Percentiles rank a stretch among this genome's conserved stretches.
Evolutionary conservation across 495 filamentous ascomycete species (phyloP).

Genomic region (Lineolata rhizophorae): DNA sequence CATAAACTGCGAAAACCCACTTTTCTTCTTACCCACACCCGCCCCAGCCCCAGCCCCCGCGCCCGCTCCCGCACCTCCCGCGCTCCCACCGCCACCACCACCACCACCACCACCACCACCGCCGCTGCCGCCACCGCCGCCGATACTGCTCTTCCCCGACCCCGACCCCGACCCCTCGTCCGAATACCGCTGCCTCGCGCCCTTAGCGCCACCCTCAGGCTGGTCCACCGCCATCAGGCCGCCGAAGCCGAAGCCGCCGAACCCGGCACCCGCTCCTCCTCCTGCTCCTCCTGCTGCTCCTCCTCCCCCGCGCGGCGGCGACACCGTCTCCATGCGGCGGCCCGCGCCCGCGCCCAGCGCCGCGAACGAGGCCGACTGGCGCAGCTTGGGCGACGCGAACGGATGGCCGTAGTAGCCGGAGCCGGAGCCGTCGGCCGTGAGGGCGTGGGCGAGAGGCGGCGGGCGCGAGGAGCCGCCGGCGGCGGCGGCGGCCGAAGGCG

Average conservation of each 20-base stretch:
- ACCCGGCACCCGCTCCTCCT: too few species aligned
- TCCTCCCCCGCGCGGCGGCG: constrained; percentile 24
- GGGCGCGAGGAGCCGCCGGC: constrained; percentile 2
- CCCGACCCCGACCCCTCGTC: too few species aligned
- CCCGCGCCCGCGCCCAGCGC: constrained; percentile 31
- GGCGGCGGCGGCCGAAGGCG: too few species aligned
- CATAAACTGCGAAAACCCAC: constrained; percentile 86
- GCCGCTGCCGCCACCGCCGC: too few species aligned
- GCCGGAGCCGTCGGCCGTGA: constrained; percentile 5
- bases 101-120: too few species aligned
- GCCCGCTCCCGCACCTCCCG: too few species aligned
- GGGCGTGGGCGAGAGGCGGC: constrained; percentile 2
- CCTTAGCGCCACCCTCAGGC: constrained; percentile 24
- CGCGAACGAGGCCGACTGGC: constrained; percentile 67
- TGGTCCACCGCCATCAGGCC: too few species aligned
- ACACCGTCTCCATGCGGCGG: constrained; percentile 31
- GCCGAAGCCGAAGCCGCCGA: too few species aligned
- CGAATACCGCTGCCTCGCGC: constrained; percentile 53
- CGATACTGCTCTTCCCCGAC: too few species aligned
- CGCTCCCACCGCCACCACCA: too few species aligned
- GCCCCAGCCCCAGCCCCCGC: constrained; percentile 30
- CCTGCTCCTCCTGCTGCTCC: too few species aligned
- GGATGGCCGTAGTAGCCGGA: constrained; percentile 4
- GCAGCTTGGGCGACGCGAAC: constrained; percentile 29
- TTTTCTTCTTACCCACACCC: constrained; percentile 56